These are phyloP conservation scores for Schizosaccharomyces japonicus DNA, from an alignment of 805 yeast species.

Conservation along the genomic window DNA sequence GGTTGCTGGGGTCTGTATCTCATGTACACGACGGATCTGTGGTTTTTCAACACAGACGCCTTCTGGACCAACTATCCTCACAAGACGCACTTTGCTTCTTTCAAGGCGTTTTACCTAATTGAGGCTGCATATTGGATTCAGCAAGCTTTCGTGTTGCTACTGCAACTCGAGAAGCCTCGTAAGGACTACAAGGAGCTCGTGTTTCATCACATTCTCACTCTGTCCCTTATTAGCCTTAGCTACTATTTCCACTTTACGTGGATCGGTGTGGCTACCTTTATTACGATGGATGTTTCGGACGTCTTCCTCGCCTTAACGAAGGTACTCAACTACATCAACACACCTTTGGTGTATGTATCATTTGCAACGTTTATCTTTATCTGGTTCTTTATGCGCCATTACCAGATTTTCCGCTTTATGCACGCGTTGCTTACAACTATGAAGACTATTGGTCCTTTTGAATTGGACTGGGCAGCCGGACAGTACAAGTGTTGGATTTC, in stretches of 20 bases:
- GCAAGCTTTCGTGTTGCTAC: slow-evolving; percentile 58
- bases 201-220: slow-evolving; percentile 79
- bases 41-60: slow-evolving; percentile 70
- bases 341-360: slow-evolving; percentile 35
- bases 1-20: slow-evolving; percentile 79
- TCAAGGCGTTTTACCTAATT: slow-evolving; percentile 62
- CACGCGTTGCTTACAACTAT: slow-evolving; percentile 35
- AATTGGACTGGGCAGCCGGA: slow-evolving; percentile 64
- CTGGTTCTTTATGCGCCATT: slow-evolving; percentile 85
- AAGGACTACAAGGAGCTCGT: slow-evolving; percentile 80
- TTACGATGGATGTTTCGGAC: slow-evolving; percentile 92
- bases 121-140: slow-evolving; percentile 98
- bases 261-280: slow-evolving; percentile 75
- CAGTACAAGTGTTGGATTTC: slow-evolving; percentile 94
- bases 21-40: slow-evolving; percentile 60
- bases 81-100: slow-evolving; percentile 36
- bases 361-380: slow-evolving; percentile 40
- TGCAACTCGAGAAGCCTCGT: slow-evolving; percentile 84
- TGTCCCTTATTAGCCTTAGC: slow-evolving; percentile 62
- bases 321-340: slow-evolving; percentile 64
- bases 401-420: slow-evolving; percentile 46
- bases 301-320: slow-evolving; percentile 66
- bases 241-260: slow-evolving; percentile 89
- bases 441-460: slow-evolving; percentile 44
- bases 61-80: slow-evolving; percentile 74